Evolutionary conservation across 306 rosid species (phyloP).

Genomic region (Prunus padus): DNA sequence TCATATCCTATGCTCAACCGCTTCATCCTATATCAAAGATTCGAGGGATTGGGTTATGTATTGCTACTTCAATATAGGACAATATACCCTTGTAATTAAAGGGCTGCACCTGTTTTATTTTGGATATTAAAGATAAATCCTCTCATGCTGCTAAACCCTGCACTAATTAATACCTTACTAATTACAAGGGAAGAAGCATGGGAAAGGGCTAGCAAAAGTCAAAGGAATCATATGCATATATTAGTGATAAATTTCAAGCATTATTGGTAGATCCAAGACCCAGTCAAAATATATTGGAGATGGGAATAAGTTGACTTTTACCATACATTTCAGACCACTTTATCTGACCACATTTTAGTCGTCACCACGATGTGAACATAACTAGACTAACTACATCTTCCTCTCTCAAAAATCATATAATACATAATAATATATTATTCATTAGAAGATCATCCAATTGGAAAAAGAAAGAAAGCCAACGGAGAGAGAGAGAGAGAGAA

Average conservation of each 20-base stretch:
- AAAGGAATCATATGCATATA: background rate
- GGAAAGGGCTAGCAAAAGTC: background rate
- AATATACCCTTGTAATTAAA: no score
- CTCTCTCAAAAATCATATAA: background rate
- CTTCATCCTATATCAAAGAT: background rate
- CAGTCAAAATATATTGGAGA: no score
- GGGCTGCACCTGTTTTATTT: no score
- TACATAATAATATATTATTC: no score
- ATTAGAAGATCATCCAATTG: no score
- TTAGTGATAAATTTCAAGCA: background rate
- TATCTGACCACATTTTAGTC: background rate
- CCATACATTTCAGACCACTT: background rate
- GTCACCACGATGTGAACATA: background rate
- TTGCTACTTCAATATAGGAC: no score
- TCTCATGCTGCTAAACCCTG: no score
- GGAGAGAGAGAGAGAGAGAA: no score
- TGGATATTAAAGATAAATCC: no score
- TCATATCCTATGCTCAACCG: background rate
- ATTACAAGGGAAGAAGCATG: background rate
- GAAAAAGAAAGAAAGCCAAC: no score
- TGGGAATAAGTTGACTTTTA: background rate
- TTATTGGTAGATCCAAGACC: background rate
- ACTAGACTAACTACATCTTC: background rate
- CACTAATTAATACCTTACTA: no score
- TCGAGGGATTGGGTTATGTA: no score